phyloP scores from a whole-genome alignment of 345 rosid species.

The Corchorus capsularis region DNA sequence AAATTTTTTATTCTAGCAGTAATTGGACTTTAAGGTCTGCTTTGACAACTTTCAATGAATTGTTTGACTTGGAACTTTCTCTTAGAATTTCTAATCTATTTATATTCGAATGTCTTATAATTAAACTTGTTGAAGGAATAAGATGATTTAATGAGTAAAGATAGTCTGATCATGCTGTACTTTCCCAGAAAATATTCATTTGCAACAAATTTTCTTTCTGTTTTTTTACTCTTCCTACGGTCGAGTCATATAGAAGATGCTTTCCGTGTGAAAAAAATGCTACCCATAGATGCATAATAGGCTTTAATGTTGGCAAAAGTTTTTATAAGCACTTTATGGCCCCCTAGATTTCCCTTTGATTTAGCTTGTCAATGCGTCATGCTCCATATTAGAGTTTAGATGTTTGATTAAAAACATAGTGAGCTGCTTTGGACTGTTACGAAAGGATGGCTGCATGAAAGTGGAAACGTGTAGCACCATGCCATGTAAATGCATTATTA shows the following conservation, averaged over 20 bases:
- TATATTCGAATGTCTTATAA: neutral
- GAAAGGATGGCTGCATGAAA: constrained; percentile 4
- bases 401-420: constrained; percentile 1
- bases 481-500: constrained; percentile 2
- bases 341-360: neutral
- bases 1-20: neutral
- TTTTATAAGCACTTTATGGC: neutral
- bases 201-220: neutral
- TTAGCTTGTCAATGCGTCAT: neutral
- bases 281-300: neutral
- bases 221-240: neutral
- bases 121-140: neutral
- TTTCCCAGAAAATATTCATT: neutral
- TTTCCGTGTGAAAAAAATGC: neutral
- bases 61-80: neutral
- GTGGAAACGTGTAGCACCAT: neutral
- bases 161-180: neutral
- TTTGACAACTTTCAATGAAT: neutral
- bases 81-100: neutral
- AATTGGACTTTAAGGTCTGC: neutral
- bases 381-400: neutral
- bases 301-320: neutral
- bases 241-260: neutral
- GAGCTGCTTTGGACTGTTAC: constrained; percentile 3
- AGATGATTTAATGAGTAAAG: neutral